Evolutionary conservation across 257 asterid genomes (phyloP).

Genomic region (Solanum dulcamara): DNA sequence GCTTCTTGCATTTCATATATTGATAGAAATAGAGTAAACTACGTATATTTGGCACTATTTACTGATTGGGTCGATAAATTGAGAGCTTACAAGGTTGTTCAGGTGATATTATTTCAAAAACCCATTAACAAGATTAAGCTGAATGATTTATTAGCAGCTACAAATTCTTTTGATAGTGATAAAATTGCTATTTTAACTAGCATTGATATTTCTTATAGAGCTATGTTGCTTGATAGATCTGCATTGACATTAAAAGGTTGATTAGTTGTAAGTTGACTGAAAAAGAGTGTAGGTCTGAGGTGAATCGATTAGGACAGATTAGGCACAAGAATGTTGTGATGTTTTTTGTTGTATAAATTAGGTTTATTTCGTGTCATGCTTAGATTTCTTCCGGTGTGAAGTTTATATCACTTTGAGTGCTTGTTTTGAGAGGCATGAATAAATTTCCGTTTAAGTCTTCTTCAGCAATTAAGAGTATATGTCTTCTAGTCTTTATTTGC

Average conservation of each 20-base stretch:
- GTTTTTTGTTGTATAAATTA: no score
- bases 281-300: slow-evolving; percentile 45
- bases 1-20: no score
- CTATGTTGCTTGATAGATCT: slow-evolving; percentile 47
- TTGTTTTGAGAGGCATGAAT: no score
- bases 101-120: slow-evolving; percentile 46
- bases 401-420: no score
- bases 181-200: slow-evolving; percentile 28
- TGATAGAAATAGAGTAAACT: no score
- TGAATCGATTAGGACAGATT: slow-evolving; percentile 49
- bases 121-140: slow-evolving; percentile 48
- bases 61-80: slow-evolving; percentile 28
- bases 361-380: no score
- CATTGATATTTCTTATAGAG: slow-evolving; percentile 43
- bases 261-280: slow-evolving; percentile 38
- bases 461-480: no score
- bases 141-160: slow-evolving; percentile 41
- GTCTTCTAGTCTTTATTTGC: no score
- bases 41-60: no score
- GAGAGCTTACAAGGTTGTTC: slow-evolving; percentile 39
- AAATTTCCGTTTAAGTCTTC: no score
- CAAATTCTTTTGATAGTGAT: slow-evolving; percentile 26
- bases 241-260: slow-evolving; percentile 46
- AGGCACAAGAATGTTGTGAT: no score
- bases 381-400: no score